Base-by-base conservation (phyloP, 345 rosid species). In the Arabis alpina region DNA sequence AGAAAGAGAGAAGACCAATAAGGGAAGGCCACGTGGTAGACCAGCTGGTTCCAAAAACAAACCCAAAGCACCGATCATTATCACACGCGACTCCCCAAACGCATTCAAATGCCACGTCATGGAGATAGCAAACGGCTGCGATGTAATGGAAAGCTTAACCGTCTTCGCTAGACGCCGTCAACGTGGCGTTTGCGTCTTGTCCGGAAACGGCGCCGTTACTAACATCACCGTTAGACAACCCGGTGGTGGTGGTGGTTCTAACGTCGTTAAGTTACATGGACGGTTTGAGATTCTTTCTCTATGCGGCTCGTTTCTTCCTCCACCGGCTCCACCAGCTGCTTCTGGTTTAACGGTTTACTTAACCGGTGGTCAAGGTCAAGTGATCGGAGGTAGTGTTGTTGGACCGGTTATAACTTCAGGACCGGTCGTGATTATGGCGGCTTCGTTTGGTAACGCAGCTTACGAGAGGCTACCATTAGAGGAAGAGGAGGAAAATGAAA, bases 391-490 rank as follows among this genome's bases (percentile, higher is more conserved):
- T 11, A 82, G 81, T 43, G 90, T 83, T 15, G 92, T 79, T 15
- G 92, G 96, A n/a, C 86, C 87, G 10, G 88, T 89, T 12, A n/a
- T 80, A 19, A 85, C 97, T 3, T 86, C 89, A 0, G 96, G 97
- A 5, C 93, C 89, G 32, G 87, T 89, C 52, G 88, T 89, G 64
- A 74, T 91, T 58, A 89, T 91, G 93, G 96, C 96, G 4, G 96
- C 96, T 61, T 91, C 93, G n/a, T 91, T 91, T 48, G 91, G 93
- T 45, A 89, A 89, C 84, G 96, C 97, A n/a, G 88, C 89, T n/a
- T 91, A 88, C 70, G 88, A 87, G 82, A 77, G 88, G 71, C 75
- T 90, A 74, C 93, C 96, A 3, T 55, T 87, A 66, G 96, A 87
- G 51, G 92, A 87, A 37, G 89, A 86, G 25, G 71, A 71, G 27